Base-by-base conservation (phyloP, 257 asterid species). In the Pogostemon cablin region DNA sequence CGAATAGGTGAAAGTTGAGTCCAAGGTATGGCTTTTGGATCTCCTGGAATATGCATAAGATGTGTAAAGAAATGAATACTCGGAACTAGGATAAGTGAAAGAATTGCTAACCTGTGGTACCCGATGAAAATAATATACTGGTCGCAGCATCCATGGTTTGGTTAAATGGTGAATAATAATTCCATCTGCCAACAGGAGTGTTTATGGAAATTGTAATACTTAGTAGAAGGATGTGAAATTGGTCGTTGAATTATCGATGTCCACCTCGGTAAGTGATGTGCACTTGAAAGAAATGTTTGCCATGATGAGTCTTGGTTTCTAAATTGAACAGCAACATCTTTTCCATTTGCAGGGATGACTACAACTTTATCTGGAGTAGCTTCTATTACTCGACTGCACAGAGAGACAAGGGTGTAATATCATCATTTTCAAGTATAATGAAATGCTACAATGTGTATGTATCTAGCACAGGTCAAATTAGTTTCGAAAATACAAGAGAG, bases 21-120 rank as follows among this genome's bases (percentile, higher is more conserved):
- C 98, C 97, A 93, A 25, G 96, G 96, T 75, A 93, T 87, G 61
- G 97, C 98, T 81, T 93, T 93, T 56, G 98, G 97, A 46, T 93
- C 98, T 68, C 97, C 98, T 93, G 82, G 25, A 20, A 20, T 20
- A 75, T 39, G 4, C 9, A 66, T 61, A n/a, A 49, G n/a, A 34
- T 3, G 5, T 63, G 69, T 56, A 55, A 56, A 3, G 40, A 62
- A 3, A 40, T 3, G 44, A 54, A 20, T 20, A 20, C 25, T 20
- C 1, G 25, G 25, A 20, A 20, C 25, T 20, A 49, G n/a, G 42
- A 63, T 63, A 55, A 25, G 71, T 5, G 9, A 73, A 73, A 61
- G 47, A 56, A 55, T 54, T 15, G 49, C 81, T 48, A 10, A 93
- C 98, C 97, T 50, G 98, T 87, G 76, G 98, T 93, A 65, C 98